phyloP scores from a whole-genome alignment of 352 stramenopile genomes.

The Phytopythium cucurbitacearum region DNA sequence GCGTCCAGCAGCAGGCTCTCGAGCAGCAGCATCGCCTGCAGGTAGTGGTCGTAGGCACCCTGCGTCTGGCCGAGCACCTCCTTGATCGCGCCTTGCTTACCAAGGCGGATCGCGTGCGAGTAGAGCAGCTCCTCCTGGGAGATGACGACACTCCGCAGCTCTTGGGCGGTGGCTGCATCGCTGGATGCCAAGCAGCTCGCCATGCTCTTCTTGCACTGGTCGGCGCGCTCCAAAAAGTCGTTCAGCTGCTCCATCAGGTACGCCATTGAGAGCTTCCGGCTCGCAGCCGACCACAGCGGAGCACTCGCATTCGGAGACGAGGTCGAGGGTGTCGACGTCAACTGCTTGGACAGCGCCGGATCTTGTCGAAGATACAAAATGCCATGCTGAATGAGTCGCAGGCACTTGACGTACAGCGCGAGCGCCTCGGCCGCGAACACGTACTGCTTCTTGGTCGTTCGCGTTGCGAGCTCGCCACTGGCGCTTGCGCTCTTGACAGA shows the following conservation, averaged over 20 bases:
- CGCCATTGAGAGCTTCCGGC: conserved; percentile 52
- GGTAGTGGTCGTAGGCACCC: conserved; percentile 50
- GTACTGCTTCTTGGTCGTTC: conserved; percentile 41
- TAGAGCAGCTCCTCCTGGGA: conserved; percentile 65
- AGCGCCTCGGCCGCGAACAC: conserved; percentile 55
- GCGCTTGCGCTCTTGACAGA: conserved; percentile 22
- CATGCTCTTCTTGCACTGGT: conserved; percentile 62
- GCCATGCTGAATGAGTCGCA: conserved; percentile 58
- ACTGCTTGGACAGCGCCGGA: conserved; percentile 15
- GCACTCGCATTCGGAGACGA: conserved; percentile 3
- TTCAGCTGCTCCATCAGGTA: conserved; percentile 62
- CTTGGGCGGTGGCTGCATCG: conserved; percentile 1
- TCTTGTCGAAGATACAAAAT: conserved; percentile 63
- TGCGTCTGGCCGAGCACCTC: conserved; percentile 62
- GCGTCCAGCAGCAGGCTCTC: conserved; percentile 55
- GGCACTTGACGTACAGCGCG: conserved; percentile 66
- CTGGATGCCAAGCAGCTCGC: conserved; percentile 11
- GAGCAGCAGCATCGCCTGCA: conserved; percentile 54
- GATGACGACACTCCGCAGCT: conserved; percentile 21
- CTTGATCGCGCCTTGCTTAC: conserved; percentile 58
- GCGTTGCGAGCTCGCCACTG: conserved; percentile 23
- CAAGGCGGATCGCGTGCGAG: conserved; percentile 53
- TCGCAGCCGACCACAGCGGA: conserved; percentile 35
- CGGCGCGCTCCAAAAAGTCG: conserved; percentile 52
- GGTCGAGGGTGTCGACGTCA: conserved; percentile 15